Evolutionary conservation across 2,329 filamentous ascomycete species (phyloP), one percentile per base, ranked within the genome.

Genomic region (Talaromyces sp.): DNA sequence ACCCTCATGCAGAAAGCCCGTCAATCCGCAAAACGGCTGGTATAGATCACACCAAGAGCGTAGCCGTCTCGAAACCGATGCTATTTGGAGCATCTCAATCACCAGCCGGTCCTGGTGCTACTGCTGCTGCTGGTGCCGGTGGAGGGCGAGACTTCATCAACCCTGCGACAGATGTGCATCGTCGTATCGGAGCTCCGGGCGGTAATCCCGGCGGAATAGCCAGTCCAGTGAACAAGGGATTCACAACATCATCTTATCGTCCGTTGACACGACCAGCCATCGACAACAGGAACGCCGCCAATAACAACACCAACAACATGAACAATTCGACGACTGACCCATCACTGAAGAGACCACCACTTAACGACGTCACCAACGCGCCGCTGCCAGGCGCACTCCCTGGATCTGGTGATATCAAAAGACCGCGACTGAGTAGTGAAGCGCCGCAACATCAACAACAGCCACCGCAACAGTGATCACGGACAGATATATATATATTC

Each of bases 11-110:
- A 6, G 90, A 93, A 71, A 92, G 89, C 67, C 93, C 93, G 0
- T 95, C 93, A 0, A 93, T 97, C 73, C 87, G 92, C 67, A 93
- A 94, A 74, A 97, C 94, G 0, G 90, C 90, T 0, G 93, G 93
- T 2, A 85, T 97, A 45, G 92, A 97, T 72, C 92, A 96, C 73
- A 87, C 81, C 24, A 89, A 87, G 60, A 93, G 90, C 4, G 88
- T 89, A 61, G 92, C 93, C 0, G 79, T 97, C 1, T 84, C 84
- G 3, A 85, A 84, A 67, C 75, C 75, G 8, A 78, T 77, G 74
- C 66, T 77, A 7, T 59, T 72, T 4, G 60, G 68, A 10, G 68
- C 69, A 33, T 75, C 76, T 3, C 74, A 67, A 64, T 61, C 65
- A 31, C 47, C 48, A 19, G 52, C 67, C 7, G 56, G 56, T 7